These are phyloP conservation scores for Penicillium paradoxum DNA, from an alignment of 495 filamentous ascomycete genomes.

Conservation along the genomic window DNA sequence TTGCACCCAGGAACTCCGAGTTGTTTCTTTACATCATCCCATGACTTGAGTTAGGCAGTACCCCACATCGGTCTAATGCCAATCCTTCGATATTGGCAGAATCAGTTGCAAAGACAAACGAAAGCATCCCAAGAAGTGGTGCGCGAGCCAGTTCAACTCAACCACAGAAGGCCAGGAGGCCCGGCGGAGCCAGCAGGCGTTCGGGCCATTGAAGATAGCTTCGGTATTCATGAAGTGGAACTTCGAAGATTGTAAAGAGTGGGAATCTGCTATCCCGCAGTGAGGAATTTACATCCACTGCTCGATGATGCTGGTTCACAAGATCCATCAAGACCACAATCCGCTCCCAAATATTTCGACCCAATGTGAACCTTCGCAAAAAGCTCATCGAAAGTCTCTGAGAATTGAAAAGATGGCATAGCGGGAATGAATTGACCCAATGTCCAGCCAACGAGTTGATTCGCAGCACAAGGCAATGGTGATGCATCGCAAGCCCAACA, in stretches of 20 bases:
- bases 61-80: too few species aligned
- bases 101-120: neutral
- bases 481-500: neutral
- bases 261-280: neutral
- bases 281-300: neutral
- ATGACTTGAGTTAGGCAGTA: neutral
- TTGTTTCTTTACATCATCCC: neutral
- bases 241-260: neutral
- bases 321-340: neutral
- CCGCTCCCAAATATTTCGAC: neutral
- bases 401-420: neutral
- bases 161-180: neutral
- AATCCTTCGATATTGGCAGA: neutral
- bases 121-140: too few species aligned
- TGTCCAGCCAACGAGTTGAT: neutral
- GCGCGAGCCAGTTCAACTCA: neutral
- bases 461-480: neutral
- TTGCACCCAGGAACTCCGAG: neutral
- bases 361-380: too few species aligned
- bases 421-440: neutral
- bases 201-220: neutral
- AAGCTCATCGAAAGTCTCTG: neutral
- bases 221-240: neutral
- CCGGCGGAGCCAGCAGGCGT: neutral
- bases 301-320: neutral